Base-by-base conservation (phyloP, 1,284 basidiomycete genomes). In the Serendipita sp. region DNA sequence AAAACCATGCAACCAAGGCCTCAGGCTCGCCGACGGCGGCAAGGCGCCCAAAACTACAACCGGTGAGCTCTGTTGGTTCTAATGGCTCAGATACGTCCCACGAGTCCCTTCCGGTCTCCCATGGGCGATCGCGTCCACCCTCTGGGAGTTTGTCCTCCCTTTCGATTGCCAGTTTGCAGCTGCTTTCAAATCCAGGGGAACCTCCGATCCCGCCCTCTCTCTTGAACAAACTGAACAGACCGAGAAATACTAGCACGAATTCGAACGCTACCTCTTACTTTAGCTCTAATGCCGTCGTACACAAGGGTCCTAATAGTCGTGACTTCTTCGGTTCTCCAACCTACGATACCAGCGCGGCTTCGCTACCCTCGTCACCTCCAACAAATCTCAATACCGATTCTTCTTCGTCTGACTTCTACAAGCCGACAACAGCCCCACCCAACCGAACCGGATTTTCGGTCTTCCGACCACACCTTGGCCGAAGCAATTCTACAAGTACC, bases 131-230 rank as follows among this genome's bases (percentile, higher is more conserved):
- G n/a, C 17, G 53, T 22, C 53, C 53, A n/a, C 17, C 53, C 32
- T 58, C 53, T 4, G 53, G 53, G 15, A 58, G 53, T 26, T n/a
- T 32, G 15, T 58, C 53, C 29, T 58, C 53, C 6, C 32, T 58
- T n/a, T 58, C 53, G 26, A 58, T 58, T n/a, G 53, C 53, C 15
- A 58, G 53, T 32, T n/a, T 58, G 6, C 53, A 58, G 53, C 32
- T 58, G 15, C 29, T 58, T n/a, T 58, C 53, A n/a, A 35, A 35
- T n/a, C 53, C 53, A 10, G 53, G 53, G 34, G 53, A 58, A 32
- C 53, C 53, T 26, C 53, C 53, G 4, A 58, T 58, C 17, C 53
- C 53, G 15, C 53, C 53, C 8, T 58, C 53, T 4, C 53, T 58
- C 34, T 32, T 58, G 22, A 58, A 30, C 29, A 58, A 58, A 34